These are phyloP conservation scores for Aspergillus steynii DNA, from an alignment of 495 filamentous ascomycete genomes.

Conservation along the genomic window DNA sequence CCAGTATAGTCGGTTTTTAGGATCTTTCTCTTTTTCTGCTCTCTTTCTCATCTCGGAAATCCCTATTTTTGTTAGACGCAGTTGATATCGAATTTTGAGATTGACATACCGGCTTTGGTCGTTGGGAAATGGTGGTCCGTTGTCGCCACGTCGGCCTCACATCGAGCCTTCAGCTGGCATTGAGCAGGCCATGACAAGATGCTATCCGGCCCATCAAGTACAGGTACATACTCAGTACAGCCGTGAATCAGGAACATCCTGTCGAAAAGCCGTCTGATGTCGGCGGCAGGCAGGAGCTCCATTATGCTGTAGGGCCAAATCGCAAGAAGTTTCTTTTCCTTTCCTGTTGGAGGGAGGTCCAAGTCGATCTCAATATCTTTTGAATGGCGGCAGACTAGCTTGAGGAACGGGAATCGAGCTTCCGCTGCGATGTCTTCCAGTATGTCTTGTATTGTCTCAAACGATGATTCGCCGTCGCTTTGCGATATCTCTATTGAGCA, in stretches of 20 bases:
- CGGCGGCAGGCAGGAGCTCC: background rate
- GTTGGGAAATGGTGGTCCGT: background rate
- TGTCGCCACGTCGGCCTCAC: background rate
- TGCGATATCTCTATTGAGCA: background rate
- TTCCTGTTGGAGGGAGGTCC: background rate
- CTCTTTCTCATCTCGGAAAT: background rate
- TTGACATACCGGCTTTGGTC: background rate
- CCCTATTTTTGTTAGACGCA: background rate
- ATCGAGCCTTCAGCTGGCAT: background rate
- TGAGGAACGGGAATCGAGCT: background rate
- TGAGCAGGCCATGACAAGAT: background rate
- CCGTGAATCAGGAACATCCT: background rate
- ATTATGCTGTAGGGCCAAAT: background rate
- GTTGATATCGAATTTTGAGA: background rate
- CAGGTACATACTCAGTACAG: background rate
- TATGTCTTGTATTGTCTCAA: background rate
- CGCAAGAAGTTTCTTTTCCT: background rate
- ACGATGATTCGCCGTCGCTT: background rate
- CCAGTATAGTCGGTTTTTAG: background rate
- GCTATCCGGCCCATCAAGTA: background rate
- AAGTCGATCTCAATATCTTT: background rate
- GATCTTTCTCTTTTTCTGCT: background rate
- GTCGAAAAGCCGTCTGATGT: background rate
- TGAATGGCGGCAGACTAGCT: background rate
- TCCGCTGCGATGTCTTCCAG: background rate